These are phyloP conservation scores for Epithemia pelagica DNA, from an alignment of 108 stramenopile species.

Conservation along the genomic window DNA sequence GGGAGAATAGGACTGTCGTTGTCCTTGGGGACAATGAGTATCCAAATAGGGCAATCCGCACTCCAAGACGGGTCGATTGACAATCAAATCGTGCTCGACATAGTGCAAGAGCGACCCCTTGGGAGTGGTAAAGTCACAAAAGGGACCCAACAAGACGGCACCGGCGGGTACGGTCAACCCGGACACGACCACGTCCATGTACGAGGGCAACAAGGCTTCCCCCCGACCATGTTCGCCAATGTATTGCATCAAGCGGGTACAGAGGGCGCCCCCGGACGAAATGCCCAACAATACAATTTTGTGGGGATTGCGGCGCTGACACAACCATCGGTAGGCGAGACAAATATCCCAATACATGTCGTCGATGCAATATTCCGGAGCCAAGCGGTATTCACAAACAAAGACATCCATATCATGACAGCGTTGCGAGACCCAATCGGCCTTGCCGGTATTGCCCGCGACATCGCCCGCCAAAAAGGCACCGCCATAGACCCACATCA, in stretches of 20 bases:
- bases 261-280: slow-evolving; percentile 62
- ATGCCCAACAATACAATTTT: slow-evolving; percentile 61
- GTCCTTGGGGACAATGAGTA: slow-evolving; percentile 13
- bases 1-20: slow-evolving; percentile 53
- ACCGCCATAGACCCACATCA: slow-evolving; percentile 78
- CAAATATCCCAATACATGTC: slow-evolving; percentile 65
- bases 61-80: slow-evolving; percentile 45
- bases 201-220: slow-evolving; percentile 12
- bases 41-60: slow-evolving; percentile 37
- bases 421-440: slow-evolving; percentile 15
- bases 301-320: slow-evolving; percentile 30
- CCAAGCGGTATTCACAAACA: slow-evolving; percentile 50
- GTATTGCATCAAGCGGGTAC: slow-evolving; percentile 51
- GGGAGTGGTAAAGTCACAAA: slow-evolving; percentile 64
- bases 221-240: slow-evolving; percentile 33
- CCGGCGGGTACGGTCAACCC: slow-evolving; percentile 34
- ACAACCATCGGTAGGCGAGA: slow-evolving; percentile 47
- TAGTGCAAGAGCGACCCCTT: slow-evolving; percentile 57
- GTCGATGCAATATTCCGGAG: slow-evolving; percentile 54
- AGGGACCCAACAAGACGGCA: slow-evolving; percentile 64
- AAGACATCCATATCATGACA: slow-evolving; percentile 58
- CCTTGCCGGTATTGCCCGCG: slow-evolving; percentile 48
- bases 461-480: slow-evolving; percentile 68
- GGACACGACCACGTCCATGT: slow-evolving; percentile 13
- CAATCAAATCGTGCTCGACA: slow-evolving; percentile 66